Conservation (phyloP, 2,329 filamentous ascomycete species). For the Diaporthe sp. region DNA sequence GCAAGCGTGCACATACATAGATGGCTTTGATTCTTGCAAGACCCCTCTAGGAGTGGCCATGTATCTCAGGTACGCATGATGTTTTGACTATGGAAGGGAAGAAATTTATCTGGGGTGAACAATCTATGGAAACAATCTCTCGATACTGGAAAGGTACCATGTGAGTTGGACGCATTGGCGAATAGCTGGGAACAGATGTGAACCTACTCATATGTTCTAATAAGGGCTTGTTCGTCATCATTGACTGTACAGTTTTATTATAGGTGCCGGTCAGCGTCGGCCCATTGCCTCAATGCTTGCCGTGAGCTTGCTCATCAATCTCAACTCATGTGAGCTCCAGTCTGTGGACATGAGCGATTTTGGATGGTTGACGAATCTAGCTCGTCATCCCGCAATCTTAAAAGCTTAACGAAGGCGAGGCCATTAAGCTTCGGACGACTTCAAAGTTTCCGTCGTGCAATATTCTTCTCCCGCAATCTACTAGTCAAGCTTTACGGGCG, state of each 20-base stretch:
- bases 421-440: conserved; percentile 13
- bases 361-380: background rate
- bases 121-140: too few relatives aligned
- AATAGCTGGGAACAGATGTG: background rate
- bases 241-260: accelerated
- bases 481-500: background rate
- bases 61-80: too few relatives aligned
- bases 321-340: background rate
- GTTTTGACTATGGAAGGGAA: too few relatives aligned
- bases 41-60: too few relatives aligned
- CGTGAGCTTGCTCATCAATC: background rate
- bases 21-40: too few relatives aligned
- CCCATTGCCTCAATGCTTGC: background rate
- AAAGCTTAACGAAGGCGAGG: background rate
- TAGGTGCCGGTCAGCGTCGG: background rate
- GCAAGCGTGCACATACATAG: too few relatives aligned
- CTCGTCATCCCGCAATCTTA: background rate
- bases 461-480: too few relatives aligned
- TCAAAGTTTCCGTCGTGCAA: background rate
- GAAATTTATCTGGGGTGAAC: too few relatives aligned
- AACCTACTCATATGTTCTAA: background rate
- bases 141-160: too few relatives aligned
- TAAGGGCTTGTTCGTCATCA: background rate
- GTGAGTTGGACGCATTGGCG: too few relatives aligned
- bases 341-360: too few relatives aligned